phyloP scores from a whole-genome alignment of 2,329 filamentous ascomycete species.

The Alternaria atra region DNA sequence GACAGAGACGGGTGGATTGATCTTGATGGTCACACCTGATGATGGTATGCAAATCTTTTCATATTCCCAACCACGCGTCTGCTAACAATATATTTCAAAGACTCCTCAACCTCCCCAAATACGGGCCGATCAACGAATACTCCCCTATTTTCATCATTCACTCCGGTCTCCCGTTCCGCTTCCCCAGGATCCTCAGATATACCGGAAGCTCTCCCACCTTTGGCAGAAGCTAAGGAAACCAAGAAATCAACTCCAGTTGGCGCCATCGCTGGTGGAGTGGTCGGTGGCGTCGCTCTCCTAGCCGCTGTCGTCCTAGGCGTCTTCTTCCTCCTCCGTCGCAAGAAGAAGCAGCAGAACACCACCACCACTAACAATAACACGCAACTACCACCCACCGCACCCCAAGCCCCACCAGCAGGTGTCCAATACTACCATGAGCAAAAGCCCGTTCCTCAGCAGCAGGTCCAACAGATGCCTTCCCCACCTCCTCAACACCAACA shows the following conservation, averaged over 20 bases:
- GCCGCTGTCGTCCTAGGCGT: constrained; percentile 20
- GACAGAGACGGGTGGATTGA: constrained; percentile 13
- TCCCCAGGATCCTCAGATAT: neutral
- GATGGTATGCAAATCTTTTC: neutral
- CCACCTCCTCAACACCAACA: constrained; percentile 4
- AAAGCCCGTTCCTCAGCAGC: constrained; percentile 10
- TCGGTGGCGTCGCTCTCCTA: constrained; percentile 29
- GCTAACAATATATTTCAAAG: constrained; percentile 1
- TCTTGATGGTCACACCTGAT: constrained; percentile 18
- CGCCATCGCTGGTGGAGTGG: constrained; percentile 30
- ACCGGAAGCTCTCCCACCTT: neutral
- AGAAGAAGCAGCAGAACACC: constrained; percentile 11
- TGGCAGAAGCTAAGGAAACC: neutral
- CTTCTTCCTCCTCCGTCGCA: constrained; percentile 21
- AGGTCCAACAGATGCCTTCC: constrained; percentile 14
- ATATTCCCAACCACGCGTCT: neutral
- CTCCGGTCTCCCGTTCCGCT: neutral
- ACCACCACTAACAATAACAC: neutral
- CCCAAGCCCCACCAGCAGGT: neutral
- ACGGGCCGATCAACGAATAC: neutral
- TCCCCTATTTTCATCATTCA: constrained; percentile 2
- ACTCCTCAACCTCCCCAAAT: neutral
- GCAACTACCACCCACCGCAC: constrained; percentile 1
- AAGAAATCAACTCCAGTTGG: constrained; percentile 20
- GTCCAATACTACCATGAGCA: constrained; percentile 19